phyloP scores from a whole-genome alignment of 176 grass and related monocot genomes.

The Elymus sibiricus region DNA sequence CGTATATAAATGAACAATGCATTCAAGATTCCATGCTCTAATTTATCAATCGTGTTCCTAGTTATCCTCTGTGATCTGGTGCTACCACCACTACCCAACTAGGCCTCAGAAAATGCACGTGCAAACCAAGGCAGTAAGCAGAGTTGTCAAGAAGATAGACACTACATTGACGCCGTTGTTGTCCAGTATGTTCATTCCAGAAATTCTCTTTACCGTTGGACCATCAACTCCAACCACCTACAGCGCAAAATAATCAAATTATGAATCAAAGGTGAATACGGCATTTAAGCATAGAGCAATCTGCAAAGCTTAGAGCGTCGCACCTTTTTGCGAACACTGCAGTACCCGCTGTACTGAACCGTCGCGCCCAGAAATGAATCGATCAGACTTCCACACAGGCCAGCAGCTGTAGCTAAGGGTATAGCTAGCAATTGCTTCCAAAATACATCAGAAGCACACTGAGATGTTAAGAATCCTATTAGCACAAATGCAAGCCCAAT shows the following conservation, averaged over 20 bases:
- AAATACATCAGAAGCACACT: slow-evolving; percentile 52
- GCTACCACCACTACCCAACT: background rate
- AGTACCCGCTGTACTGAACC: slow-evolving; percentile 86
- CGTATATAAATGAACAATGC: slow-evolving; percentile 3
- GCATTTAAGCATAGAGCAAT: background rate
- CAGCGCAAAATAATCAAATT: slow-evolving; percentile 15
- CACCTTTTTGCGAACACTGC: slow-evolving; percentile 80
- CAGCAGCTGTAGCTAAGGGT: slow-evolving; percentile 72
- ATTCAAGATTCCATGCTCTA: slow-evolving; percentile 3
- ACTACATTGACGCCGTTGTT: slow-evolving; percentile 83
- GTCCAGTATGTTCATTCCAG: slow-evolving; percentile 78
- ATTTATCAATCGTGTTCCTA: slow-evolving; percentile 12
- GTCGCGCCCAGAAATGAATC: slow-evolving; percentile 86
- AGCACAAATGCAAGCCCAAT: slow-evolving; percentile 81
- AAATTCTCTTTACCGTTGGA: slow-evolving; percentile 71
- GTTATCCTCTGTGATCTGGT: background rate
- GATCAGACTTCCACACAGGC: slow-evolving; percentile 78
- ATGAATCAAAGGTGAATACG: background rate
- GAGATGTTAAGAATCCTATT: slow-evolving; percentile 68
- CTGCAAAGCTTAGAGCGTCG: background rate
- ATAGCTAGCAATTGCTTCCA: slow-evolving; percentile 69
- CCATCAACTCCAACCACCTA: slow-evolving; percentile 72
- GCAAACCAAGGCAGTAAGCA: slow-evolving; percentile 55
- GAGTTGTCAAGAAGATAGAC: slow-evolving; percentile 58
- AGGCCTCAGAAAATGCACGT: slow-evolving; percentile 61